A percentile compares a stretch with the other conserved stretches of the same genome.
Conservation (phyloP, 768 basidiomycete species). For the Russula griseocarnosa region DNA sequence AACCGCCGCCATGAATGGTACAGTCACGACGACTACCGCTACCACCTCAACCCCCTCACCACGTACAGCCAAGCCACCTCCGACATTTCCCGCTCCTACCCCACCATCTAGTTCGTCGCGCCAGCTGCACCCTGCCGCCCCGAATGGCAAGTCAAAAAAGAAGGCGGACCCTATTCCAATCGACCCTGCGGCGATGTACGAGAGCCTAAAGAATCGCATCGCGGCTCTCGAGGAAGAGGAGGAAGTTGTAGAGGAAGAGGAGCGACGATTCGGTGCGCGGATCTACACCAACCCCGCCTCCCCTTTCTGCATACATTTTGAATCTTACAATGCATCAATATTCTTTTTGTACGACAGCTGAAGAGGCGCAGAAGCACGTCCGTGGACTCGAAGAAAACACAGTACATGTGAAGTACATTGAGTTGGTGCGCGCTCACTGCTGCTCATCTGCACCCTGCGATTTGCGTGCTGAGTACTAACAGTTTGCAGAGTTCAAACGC, state of each 20-base stretch:
- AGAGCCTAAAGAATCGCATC: slow-evolving; percentile 83
- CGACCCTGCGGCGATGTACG: slow-evolving; percentile 84
- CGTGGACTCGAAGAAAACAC: slow-evolving; percentile 79
- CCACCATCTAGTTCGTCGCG: slow-evolving; percentile 45
- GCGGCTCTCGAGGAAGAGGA: slow-evolving; percentile 87
- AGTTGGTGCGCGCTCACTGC: slow-evolving; percentile 55
- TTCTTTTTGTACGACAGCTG: slow-evolving; percentile 46
- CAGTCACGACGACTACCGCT: slow-evolving; percentile 10
- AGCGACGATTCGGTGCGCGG: slow-evolving; percentile 64
- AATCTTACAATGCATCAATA: slow-evolving; percentile 18
- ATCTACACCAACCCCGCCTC: slow-evolving; percentile 2
- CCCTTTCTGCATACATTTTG: slow-evolving; percentile 4
- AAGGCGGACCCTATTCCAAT: slow-evolving; percentile 62
- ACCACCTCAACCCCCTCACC: slow-evolving; percentile 13
- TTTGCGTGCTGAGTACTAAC: slow-evolving; percentile 18
- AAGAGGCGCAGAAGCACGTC: slow-evolving; percentile 84
- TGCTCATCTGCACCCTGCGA: slow-evolving; percentile 2
- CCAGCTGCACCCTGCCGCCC: slow-evolving; percentile 37
- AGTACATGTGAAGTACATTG: slow-evolving; percentile 83
- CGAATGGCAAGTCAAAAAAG: slow-evolving; percentile 50
- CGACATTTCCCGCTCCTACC: slow-evolving; percentile 34
- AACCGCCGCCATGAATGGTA: slow-evolving; percentile 15
- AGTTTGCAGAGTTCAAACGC: slow-evolving; percentile 88
- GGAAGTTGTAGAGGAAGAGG: slow-evolving; percentile 83
- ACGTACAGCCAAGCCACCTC: slow-evolving; percentile 32